Percentiles rank a stretch among this genome's conserved stretches.
phyloP scores from a whole-genome alignment of 2,329 filamentous ascomycete species.

The Ceratocystis diversiconidia region DNA sequence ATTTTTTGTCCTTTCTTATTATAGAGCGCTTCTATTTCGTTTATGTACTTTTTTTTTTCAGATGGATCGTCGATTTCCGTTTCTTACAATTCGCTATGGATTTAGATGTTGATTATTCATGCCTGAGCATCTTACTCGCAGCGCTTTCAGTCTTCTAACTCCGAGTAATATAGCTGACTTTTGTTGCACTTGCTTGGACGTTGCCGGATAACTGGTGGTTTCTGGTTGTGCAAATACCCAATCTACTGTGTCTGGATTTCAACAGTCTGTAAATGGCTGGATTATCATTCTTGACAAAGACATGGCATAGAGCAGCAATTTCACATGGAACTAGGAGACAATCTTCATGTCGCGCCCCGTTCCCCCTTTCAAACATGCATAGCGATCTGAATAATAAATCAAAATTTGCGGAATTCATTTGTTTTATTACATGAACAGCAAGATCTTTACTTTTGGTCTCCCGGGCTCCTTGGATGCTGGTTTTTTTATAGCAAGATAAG shows the following conservation, averaged over 20 bases:
- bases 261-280: not conserved
- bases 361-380: not conserved
- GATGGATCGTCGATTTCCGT: not conserved
- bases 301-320: not conserved
- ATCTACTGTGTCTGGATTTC: too few species aligned
- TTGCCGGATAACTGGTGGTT: too few species aligned
- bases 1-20: not conserved
- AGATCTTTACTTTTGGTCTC: not conserved
- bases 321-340: not conserved
- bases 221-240: too few species aligned
- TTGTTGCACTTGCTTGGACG: too few species aligned
- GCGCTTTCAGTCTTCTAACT: too few species aligned
- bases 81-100: not conserved
- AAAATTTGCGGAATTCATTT: not conserved
- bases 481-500: not conserved
- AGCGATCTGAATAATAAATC: not conserved
- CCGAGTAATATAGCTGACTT: too few species aligned
- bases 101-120: too few species aligned
- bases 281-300: not conserved
- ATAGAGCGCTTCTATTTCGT: not conserved
- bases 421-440: conserved; percentile 13
- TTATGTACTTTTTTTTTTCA: not conserved
- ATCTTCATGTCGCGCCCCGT: too few species aligned
- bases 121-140: too few species aligned
- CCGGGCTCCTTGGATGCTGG: not conserved